A percentile compares a stretch with the other conserved stretches of the same genome.
These are phyloP conservation scores for Musa schizocarpa DNA, from an alignment of 176 grass and related monocot species.

Conservation along the genomic window DNA sequence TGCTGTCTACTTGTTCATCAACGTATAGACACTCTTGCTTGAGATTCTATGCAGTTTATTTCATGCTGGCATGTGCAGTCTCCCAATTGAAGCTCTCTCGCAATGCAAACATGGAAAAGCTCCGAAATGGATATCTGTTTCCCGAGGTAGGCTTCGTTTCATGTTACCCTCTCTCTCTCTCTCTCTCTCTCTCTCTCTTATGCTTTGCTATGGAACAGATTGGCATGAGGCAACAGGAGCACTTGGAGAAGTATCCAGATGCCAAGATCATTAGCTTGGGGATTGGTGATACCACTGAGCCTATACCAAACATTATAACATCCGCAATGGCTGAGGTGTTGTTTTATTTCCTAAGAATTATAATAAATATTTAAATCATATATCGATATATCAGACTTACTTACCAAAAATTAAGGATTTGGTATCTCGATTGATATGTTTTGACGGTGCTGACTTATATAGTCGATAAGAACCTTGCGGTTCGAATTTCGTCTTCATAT, in stretches of 20 bases:
- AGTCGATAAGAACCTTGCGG: too few relatives aligned
- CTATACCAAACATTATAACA: slow-evolving; percentile 67
- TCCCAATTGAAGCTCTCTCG: slow-evolving; percentile 49
- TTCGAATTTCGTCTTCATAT: too few relatives aligned
- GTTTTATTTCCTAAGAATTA: neutral
- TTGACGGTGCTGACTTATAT: too few relatives aligned
- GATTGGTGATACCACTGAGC: slow-evolving; percentile 83
- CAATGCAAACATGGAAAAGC: slow-evolving; percentile 83
- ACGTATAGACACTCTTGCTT: neutral
- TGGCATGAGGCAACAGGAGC: slow-evolving; percentile 43
- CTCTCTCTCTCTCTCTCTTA: too few relatives aligned
- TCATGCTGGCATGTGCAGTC: slow-evolving; percentile 25
- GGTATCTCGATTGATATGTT: too few relatives aligned
- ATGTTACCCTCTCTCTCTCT: too few relatives aligned
- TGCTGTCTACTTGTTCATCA: slow-evolving; percentile 1
- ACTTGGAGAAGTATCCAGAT: slow-evolving; percentile 76
- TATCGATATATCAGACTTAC: too few relatives aligned
- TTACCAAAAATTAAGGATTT: too few relatives aligned
- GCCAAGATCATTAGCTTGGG: slow-evolving; percentile 87
- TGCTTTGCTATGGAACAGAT: slow-evolving; percentile 32
- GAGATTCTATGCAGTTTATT: neutral
- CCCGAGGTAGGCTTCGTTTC: slow-evolving; percentile 38
- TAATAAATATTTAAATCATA: too few relatives aligned
- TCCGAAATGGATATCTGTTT: slow-evolving; percentile 84
- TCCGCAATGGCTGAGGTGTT: slow-evolving; percentile 82